phyloP scores from a whole-genome alignment of 2,329 filamentous ascomycete species.

The Arthrobotrys iridis region DNA sequence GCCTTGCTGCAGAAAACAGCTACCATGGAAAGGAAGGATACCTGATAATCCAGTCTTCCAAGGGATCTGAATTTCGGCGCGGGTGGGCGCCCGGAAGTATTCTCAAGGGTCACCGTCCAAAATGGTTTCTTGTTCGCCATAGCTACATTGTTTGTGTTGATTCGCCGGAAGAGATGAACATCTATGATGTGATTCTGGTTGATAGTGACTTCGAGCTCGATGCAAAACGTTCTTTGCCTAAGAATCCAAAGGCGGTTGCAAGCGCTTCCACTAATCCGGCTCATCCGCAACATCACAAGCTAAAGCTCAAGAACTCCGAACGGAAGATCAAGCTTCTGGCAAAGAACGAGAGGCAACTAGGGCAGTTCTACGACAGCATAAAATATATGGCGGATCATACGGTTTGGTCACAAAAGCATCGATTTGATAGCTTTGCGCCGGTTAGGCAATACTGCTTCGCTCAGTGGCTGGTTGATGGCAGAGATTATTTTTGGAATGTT shows the following conservation, averaged over 20 bases:
- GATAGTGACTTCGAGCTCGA: constrained; percentile 86
- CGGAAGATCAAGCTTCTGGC: constrained; percentile 90
- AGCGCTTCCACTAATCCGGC: constrained; percentile 68
- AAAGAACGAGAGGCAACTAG: constrained; percentile 85
- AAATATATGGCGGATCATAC: constrained; percentile 84
- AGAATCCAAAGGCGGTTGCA: constrained; percentile 70
- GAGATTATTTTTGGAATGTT: constrained; percentile 99
- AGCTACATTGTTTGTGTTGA: constrained; percentile 99
- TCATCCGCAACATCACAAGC: constrained; percentile 78
- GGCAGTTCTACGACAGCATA: constrained; percentile 94
- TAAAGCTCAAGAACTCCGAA: constrained; percentile 90
- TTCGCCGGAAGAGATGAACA: constrained; percentile 97
- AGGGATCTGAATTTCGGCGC: constrained; percentile 85
- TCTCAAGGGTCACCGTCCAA: constrained; percentile 83
- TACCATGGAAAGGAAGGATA: constrained; percentile 98
- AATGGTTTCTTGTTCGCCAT: constrained; percentile 98
- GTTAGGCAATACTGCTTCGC: constrained; percentile 86
- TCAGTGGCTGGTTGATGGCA: constrained; percentile 94
- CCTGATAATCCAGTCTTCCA: constrained; percentile 88
- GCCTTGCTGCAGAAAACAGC: constrained; percentile 91
- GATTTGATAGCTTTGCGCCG: constrained; percentile 93
- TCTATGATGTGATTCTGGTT: constrained; percentile 98
- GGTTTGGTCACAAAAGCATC: constrained; percentile 81
- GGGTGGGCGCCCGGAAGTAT: constrained; percentile 81
- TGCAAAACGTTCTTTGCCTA: constrained; percentile 70